Conservation (phyloP, 148 eudicot species). For the Silene conica region DNA sequence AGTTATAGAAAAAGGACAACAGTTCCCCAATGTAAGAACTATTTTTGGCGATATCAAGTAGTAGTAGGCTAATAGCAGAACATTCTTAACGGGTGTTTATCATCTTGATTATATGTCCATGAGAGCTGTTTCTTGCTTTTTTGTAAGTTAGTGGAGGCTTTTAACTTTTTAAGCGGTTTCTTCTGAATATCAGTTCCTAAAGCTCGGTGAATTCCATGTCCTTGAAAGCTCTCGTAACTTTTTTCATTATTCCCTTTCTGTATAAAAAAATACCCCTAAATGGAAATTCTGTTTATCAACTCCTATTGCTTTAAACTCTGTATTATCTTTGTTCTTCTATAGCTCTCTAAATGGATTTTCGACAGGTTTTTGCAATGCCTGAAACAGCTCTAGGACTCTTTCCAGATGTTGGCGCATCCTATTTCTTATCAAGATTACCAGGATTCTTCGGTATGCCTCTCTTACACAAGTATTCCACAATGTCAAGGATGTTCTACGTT, state of each 20-base stretch:
- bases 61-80: background rate
- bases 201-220: background rate
- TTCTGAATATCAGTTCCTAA: background rate
- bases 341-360: constrained; percentile 17
- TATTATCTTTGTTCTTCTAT: background rate
- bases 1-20: background rate
- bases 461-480: background rate
- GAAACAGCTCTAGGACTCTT: constrained; percentile 95
- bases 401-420: constrained; percentile 95
- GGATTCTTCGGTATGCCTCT: constrained; percentile 78
- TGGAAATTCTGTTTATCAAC: background rate
- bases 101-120: background rate
- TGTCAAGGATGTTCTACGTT: constrained; percentile 8
- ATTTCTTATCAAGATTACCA: constrained; percentile 80
- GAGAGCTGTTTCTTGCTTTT: background rate
- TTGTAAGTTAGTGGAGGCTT: background rate
- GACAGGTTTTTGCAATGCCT: constrained; percentile 96
- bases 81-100: background rate
- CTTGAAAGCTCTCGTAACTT: background rate
- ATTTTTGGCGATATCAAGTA: background rate
- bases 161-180: background rate
- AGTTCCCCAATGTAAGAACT: background rate
- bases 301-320: background rate
- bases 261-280: background rate
- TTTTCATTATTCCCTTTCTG: background rate